phyloP scores from a whole-genome alignment of 2,329 filamentous ascomycete species.

The Trichoderma semiorbis region DNA sequence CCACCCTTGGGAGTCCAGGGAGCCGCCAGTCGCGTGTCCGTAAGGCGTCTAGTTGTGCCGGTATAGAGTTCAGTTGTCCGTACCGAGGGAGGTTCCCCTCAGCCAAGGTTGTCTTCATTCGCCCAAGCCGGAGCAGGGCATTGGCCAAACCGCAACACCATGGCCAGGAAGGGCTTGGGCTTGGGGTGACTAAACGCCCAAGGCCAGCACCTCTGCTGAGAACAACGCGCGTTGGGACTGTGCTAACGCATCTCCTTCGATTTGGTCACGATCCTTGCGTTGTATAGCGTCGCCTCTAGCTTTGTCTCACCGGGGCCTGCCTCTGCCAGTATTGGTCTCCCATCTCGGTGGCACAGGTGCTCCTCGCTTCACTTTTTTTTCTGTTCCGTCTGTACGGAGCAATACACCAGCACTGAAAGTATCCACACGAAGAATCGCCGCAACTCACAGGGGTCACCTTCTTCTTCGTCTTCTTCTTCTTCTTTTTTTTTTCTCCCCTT shows the following conservation, averaged over 20 bases:
- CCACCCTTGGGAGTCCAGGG: background rate
- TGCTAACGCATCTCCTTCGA: conserved; percentile 12
- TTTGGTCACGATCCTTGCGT: conserved; percentile 16
- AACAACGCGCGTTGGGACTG: conserved; percentile 9
- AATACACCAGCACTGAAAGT: background rate
- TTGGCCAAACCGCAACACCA: conserved; percentile 12
- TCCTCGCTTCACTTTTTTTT: background rate
- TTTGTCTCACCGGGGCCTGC: background rate
- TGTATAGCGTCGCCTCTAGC: conserved; percentile 9
- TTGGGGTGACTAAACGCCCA: conserved; percentile 2
- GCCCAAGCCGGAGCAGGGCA: background rate
- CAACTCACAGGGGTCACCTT: background rate
- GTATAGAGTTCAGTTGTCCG: conserved; percentile 8
- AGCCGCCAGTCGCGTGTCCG: background rate
- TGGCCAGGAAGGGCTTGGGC: conserved; percentile 3
- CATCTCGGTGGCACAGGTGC: background rate
- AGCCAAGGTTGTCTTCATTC: background rate
- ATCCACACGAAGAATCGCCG: background rate
- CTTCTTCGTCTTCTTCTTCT: background rate
- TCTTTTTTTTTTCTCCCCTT: background rate
- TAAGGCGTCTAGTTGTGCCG: background rate
- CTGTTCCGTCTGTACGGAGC: background rate
- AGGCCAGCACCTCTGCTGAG: background rate
- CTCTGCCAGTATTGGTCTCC: background rate
- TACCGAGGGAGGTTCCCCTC: conserved; percentile 12